Evolutionary conservation across 2,329 filamentous ascomycete genomes (phyloP), one percentile per base, ranked within the genome.

Genomic region (Pseudomassariella vexata): DNA sequence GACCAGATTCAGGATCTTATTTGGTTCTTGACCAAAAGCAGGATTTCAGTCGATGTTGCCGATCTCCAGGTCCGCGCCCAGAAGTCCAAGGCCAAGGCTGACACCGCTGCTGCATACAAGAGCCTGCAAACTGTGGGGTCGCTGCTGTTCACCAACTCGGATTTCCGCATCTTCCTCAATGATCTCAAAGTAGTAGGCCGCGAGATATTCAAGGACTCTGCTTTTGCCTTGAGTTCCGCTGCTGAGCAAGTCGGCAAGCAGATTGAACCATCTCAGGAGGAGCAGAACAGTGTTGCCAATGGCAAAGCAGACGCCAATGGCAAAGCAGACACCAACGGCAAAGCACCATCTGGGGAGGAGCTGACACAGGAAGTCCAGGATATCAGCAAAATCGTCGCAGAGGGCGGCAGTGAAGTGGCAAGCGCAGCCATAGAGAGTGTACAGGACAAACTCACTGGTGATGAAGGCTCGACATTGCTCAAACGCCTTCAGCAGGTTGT

Each of bases 1-100:
- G 87, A 96, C 57, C 83, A 95, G 55, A 76, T 96, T 12, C 90
- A 96, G 56, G 86, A 95, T 48, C 85, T 95, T 42, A 68, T 95
- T 23, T 95, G 88, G 88, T 88, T 82, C 47, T 58, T 94, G 28
- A 66, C 78, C 41, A 82, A 85, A 52, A 80, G 86, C n/a, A 73
- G 75, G 20, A 63, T 92, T 5, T 73, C 73, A 2, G 59, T 90
- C 4, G 79, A 89, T 46, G 66, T 78, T 2, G 67, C 75, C 12
- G 72, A 85, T 38, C 62, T 89, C 26, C 68, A 72, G 3, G 60
- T 68, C 23, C 70, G 73, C 29, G 82, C 78, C 3, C 68, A 68
- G 29, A 71, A 70, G 44, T 74, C 74, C 12, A 84, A 78, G 54
- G 69, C 73, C 5, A 79, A 74, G 47, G 83, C 84, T 14, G 80